Conservation (phyloP, 2,329 filamentous ascomycete genomes). For the Rhinocladiella similis region DNA sequence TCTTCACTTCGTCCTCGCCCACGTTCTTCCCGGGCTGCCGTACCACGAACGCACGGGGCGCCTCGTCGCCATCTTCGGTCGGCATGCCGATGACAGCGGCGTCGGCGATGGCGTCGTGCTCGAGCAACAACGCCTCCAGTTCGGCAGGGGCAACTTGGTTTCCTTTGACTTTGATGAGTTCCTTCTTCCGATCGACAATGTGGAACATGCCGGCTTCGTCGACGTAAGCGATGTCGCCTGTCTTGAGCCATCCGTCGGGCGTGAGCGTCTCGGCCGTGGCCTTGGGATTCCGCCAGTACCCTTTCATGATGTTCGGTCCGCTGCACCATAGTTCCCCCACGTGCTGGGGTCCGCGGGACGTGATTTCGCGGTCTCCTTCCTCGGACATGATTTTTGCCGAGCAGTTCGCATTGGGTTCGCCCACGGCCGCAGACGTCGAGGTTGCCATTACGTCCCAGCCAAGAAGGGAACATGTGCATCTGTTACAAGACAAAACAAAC, state of each 20-base stretch:
- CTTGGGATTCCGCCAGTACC: conserved; percentile 59
- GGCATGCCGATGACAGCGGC: conserved; percentile 50
- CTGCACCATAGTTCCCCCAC: conserved; percentile 52
- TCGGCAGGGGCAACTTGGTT: conserved; percentile 53
- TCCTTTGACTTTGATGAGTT: conserved; percentile 56
- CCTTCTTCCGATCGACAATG: conserved; percentile 75
- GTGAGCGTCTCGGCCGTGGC: conserved; percentile 55
- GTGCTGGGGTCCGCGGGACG: conserved; percentile 14
- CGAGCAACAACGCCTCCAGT: conserved; percentile 46
- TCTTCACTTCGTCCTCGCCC: conserved; percentile 41
- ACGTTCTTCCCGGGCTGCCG: conserved; percentile 31
- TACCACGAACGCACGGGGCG: conserved; percentile 46
- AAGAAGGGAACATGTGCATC: conserved; percentile 67
- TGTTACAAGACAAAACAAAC: conserved; percentile 1
- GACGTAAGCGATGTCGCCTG: conserved; percentile 59
- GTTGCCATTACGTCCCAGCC: conserved; percentile 60
- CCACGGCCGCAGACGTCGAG: conserved; percentile 55
- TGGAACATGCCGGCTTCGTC: conserved; percentile 25
- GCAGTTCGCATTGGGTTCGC: conserved; percentile 69
- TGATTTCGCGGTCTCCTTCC: conserved; percentile 20
- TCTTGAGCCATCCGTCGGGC: conserved; percentile 58
- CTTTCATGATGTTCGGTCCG: conserved; percentile 59
- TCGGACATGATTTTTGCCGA: conserved; percentile 64
- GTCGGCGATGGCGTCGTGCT: conserved; percentile 46
- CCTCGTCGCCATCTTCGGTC: conserved; percentile 36